Conservation (phyloP, 2,329 filamentous ascomycete species). For the Ilyonectria destructans region DNA sequence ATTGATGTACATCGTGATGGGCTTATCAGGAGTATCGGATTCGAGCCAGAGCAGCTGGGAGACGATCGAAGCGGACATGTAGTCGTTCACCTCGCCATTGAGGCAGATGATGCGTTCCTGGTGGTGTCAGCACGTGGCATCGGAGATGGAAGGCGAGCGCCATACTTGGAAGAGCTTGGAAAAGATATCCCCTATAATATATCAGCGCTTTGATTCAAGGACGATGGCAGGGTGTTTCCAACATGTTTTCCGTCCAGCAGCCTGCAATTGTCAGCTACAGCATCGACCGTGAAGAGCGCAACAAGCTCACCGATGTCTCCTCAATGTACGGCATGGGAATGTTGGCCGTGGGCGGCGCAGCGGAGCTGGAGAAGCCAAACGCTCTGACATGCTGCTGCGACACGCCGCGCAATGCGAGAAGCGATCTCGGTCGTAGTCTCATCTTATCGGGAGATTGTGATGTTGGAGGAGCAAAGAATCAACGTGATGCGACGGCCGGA, state of each 20-base stretch:
- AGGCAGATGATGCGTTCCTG: conserved; percentile 95
- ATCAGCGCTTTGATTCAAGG: conserved; percentile 35
- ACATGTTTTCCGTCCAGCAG: conserved; percentile 86
- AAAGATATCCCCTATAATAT: conserved; percentile 82
- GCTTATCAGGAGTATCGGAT: conserved; percentile 94
- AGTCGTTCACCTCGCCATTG: conserved; percentile 92
- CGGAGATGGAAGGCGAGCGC: background rate
- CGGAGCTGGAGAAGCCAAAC: conserved; percentile 61
- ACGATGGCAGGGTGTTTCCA: conserved; percentile 49
- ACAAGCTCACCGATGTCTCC: conserved; percentile 58
- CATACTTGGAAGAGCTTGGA: conserved; percentile 82
- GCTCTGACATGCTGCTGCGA: conserved; percentile 56
- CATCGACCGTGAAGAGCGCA: conserved; percentile 4
- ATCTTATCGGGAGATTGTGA: conserved; percentile 40
- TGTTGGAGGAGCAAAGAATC: conserved; percentile 21
- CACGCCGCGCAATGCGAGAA: conserved; percentile 55
- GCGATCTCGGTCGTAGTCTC: conserved; percentile 51
- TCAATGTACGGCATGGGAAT: conserved; percentile 74
- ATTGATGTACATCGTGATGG: conserved; percentile 98
- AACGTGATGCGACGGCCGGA: conserved; percentile 34
- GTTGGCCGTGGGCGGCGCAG: conserved; percentile 53
- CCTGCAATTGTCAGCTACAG: conserved; percentile 65
- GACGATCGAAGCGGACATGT: conserved; percentile 92
- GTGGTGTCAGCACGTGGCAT: conserved; percentile 32
- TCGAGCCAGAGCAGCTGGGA: conserved; percentile 98